Evolutionary conservation across 805 yeast genomes (phyloP).

Genomic region (Jamesozyma hellenica): DNA sequence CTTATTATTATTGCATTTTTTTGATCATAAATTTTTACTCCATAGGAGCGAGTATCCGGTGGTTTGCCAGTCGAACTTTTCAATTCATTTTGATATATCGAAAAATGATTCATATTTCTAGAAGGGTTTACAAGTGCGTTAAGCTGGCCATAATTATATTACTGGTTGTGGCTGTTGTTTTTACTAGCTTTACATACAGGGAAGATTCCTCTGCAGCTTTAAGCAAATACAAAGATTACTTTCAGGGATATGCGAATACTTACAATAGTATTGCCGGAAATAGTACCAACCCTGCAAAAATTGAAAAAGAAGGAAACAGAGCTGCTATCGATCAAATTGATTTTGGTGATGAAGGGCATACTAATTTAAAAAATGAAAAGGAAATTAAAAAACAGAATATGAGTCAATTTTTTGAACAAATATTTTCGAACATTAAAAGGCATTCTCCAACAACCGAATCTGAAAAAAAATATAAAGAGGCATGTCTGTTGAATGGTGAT

Average conservation of each 20-base stretch:
- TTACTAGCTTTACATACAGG: neutral
- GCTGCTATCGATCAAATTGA: neutral
- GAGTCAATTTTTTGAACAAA: slow-evolving; percentile 5
- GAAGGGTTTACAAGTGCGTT: neutral
- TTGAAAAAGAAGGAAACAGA: neutral
- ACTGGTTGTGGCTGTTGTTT: neutral
- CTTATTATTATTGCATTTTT: too few relatives aligned
- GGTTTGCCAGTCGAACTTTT: too few relatives aligned
- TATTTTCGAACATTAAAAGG: slow-evolving; percentile 10
- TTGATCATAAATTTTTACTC: too few relatives aligned
- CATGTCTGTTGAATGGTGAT: slow-evolving; percentile 14
- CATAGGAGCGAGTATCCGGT: too few relatives aligned
- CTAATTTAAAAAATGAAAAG: neutral
- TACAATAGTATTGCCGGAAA: neutral
- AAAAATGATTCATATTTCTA: neutral
- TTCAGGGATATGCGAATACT: neutral
- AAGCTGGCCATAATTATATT: slow-evolving; percentile 1
- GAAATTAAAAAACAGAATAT: neutral
- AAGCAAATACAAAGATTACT: neutral
- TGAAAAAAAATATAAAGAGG: slow-evolving; percentile 10
- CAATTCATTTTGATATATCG: neutral
- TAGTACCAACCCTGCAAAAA: neutral
- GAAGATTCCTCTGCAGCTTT: neutral
- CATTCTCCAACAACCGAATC: slow-evolving; percentile 18
- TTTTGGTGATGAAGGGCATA: neutral